These are phyloP conservation scores for Mycena metata DNA, from an alignment of 768 basidiomycete genomes.

Conservation along the genomic window DNA sequence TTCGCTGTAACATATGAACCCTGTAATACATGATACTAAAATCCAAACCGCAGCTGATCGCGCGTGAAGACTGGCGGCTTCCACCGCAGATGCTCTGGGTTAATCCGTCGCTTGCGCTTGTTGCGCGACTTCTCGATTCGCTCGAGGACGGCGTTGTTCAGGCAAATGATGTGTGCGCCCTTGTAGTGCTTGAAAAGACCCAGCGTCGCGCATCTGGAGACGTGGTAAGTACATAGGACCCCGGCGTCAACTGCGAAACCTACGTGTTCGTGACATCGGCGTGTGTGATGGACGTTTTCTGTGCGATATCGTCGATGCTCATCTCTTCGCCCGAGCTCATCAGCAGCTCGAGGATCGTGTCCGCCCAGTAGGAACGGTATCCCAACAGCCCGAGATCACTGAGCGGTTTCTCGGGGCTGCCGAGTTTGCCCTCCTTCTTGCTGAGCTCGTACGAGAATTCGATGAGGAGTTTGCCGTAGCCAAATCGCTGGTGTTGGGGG, in stretches of 20 bases:
- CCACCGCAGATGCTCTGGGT: slow-evolving; percentile 88
- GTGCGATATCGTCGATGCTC: slow-evolving; percentile 97
- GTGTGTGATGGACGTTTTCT: slow-evolving; percentile 94
- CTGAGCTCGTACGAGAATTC: slow-evolving; percentile 98
- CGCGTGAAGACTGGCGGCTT: slow-evolving; percentile 95
- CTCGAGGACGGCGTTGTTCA: slow-evolving; percentile 92
- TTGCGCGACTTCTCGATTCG: slow-evolving; percentile 87
- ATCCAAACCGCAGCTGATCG: slow-evolving; percentile 87
- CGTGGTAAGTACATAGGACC: slow-evolving; percentile 30
- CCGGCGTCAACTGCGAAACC: slow-evolving; percentile 51
- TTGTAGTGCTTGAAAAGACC: slow-evolving; percentile 98
- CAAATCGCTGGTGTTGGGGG: slow-evolving; percentile 97
- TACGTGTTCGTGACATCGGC: slow-evolving; percentile 99
- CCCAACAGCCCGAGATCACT: slow-evolving; percentile 93
- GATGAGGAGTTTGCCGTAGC: slow-evolving; percentile 95
- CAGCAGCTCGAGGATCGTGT: slow-evolving; percentile 93
- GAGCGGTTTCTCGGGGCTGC: slow-evolving; percentile 97
- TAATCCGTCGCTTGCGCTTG: slow-evolving; percentile 85
- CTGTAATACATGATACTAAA: slow-evolving; percentile 47
- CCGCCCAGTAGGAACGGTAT: slow-evolving; percentile 98
- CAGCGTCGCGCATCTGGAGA: slow-evolving; percentile 86
- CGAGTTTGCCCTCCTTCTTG: slow-evolving; percentile 95
- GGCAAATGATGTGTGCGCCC: slow-evolving; percentile 92
- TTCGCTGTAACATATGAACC: slow-evolving; percentile 15
- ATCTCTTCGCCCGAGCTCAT: slow-evolving; percentile 83